phyloP scores from a whole-genome alignment of 1,139 yeast species.

The Saccharomyces hybrid region DNA sequence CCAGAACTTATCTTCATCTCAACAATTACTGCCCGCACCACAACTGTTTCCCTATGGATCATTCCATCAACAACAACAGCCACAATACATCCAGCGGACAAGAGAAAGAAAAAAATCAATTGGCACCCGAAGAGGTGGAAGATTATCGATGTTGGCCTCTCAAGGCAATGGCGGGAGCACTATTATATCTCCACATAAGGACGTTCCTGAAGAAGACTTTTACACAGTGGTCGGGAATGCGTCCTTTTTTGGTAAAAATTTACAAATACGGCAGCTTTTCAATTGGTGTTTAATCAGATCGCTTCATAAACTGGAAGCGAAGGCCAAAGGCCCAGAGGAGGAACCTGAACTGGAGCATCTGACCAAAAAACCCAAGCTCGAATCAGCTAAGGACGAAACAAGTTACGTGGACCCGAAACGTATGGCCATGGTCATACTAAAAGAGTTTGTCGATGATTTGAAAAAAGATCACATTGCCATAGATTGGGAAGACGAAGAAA shows the following conservation, averaged over 20 bases:
- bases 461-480: slow-evolving; percentile 22
- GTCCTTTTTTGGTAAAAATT: slow-evolving; percentile 22
- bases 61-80: slow-evolving; percentile 7
- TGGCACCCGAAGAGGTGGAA: slow-evolving; percentile 22
- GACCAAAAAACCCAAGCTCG: slow-evolving; percentile 1
- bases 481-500: slow-evolving; percentile 27
- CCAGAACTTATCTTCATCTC: slow-evolving; percentile 6
- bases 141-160: slow-evolving; percentile 21
- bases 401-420: slow-evolving; percentile 18
- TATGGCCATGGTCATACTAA: slow-evolving; percentile 22
- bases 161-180: slow-evolving; percentile 16
- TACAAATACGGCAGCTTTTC: slow-evolving; percentile 28
- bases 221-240: slow-evolving; percentile 28
- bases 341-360: slow-evolving; percentile 1
- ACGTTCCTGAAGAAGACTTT: slow-evolving; percentile 28
- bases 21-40: slow-evolving; percentile 25
- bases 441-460: slow-evolving; percentile 26
- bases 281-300: slow-evolving; percentile 29
- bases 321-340: neutral
- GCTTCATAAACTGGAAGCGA: slow-evolving; percentile 16
- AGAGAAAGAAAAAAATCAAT: slow-evolving; percentile 18
- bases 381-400: slow-evolving; percentile 4
- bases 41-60: slow-evolving; percentile 16
- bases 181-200: slow-evolving; percentile 29
- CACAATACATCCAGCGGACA: slow-evolving; percentile 5